Base-by-base conservation (phyloP, 768 basidiomycete species). In the Termitomyces sp. region DNA sequence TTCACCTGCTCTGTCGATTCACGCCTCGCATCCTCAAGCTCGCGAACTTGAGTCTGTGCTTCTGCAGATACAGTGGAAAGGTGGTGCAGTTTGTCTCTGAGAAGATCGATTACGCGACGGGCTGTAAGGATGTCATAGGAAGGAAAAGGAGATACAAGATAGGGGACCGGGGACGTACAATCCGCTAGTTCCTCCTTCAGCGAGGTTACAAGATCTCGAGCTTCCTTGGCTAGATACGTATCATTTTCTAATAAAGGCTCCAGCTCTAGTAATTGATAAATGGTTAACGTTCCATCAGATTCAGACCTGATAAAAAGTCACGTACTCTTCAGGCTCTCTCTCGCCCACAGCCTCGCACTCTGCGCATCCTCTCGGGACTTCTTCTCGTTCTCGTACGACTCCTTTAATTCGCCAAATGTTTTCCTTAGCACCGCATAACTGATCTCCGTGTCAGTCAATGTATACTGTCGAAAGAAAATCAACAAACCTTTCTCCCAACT, bases 31-130 rank as follows among this genome's bases (percentile, higher is more conserved):
- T 57, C 60, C 60, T 78, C 77, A 0, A 79, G 67, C n/a, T 76
- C 76, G 13, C 65, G 67, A 20, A 76, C 62, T 5, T 71, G 70
- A 6, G 58, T 65, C 52, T 70, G 71, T 1, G 71, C 50, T 18
- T 75, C 74, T 1, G 72, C 73, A 0, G 77, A 62, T 47, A 73
- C 70, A 8, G 70, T 65, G 1, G 73, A 68, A 18, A 73, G 66
- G 50, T 71, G 61, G 48, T 74, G 70, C 0, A 76, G 66, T 57
- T 78, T 77, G 57, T 76, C 73, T 26, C 77, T 71, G 2, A 77
- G 67, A 4, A 79, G 64, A 44, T 77, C 76, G 3, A 68, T 73
- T 5, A 77, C 75, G 46, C 75, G 70, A 35, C 71, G 68, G 4
- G 77, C 76, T 78, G 41, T 28, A 14, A 49, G 35, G 7, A 14